Conservation (phyloP, 257 asterid genomes). For the Linaria vulgaris region DNA sequence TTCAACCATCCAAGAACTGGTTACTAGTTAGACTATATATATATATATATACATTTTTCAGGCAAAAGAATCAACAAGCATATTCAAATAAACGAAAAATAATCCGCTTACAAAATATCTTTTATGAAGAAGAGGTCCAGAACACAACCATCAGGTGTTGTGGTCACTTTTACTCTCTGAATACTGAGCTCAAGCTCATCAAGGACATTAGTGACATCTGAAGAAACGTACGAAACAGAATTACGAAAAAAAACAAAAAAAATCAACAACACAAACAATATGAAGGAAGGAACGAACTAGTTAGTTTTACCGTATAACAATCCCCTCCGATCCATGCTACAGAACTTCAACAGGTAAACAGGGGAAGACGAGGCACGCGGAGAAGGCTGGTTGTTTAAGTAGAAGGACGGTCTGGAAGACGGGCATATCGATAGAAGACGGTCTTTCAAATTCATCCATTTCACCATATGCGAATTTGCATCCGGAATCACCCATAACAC, state of each 20-base stretch:
- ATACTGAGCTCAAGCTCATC: constrained; percentile 68
- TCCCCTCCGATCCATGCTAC: constrained; percentile 63
- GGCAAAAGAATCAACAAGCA: not conserved
- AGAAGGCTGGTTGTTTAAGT: constrained; percentile 41
- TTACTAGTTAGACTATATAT: constrained; percentile 6
- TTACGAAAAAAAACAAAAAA: constrained; percentile 16
- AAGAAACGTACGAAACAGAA: constrained; percentile 11
- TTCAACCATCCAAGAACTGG: constrained; percentile 8
- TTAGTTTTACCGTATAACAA: constrained; percentile 74
- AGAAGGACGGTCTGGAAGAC: constrained; percentile 46
- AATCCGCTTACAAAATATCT: constrained; percentile 66
- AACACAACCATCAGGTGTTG: constrained; percentile 73
- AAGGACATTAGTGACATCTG: constrained; percentile 74
- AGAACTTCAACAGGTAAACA: constrained; percentile 59
- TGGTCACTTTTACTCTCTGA: constrained; percentile 79
- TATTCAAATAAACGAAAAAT: constrained; percentile 2
- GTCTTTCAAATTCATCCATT: constrained; percentile 69
- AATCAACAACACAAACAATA: not conserved
- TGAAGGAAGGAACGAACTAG: constrained; percentile 3
- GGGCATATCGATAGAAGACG: constrained; percentile 73
- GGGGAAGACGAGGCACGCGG: constrained; percentile 39
- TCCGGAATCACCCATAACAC: constrained; percentile 66
- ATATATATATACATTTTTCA: no score
- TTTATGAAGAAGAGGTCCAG: constrained; percentile 76
- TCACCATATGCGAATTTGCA: constrained; percentile 41